Base-by-base conservation (phyloP, 352 stramenopile genomes). In the Pythium oligandrum region DNA sequence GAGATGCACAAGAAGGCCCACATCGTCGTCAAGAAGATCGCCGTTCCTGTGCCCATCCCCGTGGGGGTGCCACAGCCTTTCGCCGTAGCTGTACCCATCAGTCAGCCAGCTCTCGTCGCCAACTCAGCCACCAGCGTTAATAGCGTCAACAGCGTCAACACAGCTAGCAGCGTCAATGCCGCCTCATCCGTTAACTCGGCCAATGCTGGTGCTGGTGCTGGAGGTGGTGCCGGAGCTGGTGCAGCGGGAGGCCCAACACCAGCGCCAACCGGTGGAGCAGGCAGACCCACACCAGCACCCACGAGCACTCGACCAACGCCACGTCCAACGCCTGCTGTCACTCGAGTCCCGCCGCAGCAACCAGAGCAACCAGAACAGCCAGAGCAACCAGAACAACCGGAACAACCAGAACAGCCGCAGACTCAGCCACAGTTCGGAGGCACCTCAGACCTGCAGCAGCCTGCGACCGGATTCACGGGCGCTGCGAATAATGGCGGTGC, bases 1-100 rank as follows among this genome's bases (percentile, higher is more conserved):
- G 37, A 53, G n/a, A 34, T 10, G 4, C 11, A 48, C 4, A 8
- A 30, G n/a, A 8, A 48, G 11, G 8, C 44, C 35, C 37, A 8
- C 12, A 38, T 53, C 3, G 11, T 45, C 48, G 31, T 55, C 50
- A 55, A 55, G 50, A 45, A 39, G 39, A 55, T 55, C 33, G 39
- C 50, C 11, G 48, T 55, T 40, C 50, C 50, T 6, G 17, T 55
- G 6, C 48, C 48, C 3, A 17, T 54, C 6, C 50, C 50, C 31
- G 32, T 55, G 30, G 50, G 40, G 10, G 36, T 55, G 6, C 50
- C 50, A 6, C 39, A 55, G 32, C 40, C 38, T 8, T 42, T 55
- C 17, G 39, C 50, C 3, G 40, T 55, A 10, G 30, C 50, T 2
- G 50, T 55, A 30, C 50, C 50, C 30, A 35, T 55, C 50, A n/a